Conservation (phyloP, 2,329 filamentous ascomycete genomes). For the Neonectria faginata region DNA sequence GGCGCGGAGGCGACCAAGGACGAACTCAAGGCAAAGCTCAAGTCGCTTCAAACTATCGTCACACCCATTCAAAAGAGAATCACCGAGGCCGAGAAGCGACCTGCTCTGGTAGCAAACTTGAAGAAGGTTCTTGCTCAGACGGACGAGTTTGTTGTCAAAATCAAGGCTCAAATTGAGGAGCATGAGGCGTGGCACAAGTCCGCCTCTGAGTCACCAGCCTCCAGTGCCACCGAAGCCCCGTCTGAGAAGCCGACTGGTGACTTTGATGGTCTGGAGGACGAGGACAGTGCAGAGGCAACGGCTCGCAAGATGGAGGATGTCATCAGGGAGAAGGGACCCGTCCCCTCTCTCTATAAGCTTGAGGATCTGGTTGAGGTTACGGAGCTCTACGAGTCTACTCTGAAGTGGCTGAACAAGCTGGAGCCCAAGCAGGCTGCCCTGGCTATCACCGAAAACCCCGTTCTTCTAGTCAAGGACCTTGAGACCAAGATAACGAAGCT, state of each 20-base stretch:
- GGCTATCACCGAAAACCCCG: conserved; percentile 76
- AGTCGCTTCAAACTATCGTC: conserved; percentile 81
- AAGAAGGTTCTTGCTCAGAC: conserved; percentile 79
- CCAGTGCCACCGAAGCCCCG: conserved; percentile 56
- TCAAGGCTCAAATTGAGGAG: conserved; percentile 77
- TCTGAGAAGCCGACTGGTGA: conserved; percentile 64
- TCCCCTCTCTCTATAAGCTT: conserved; percentile 76
- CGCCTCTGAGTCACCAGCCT: conserved; percentile 59
- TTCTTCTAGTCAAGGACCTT: conserved; percentile 79
- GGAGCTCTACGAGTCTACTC: conserved; percentile 70
- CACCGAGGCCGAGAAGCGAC: conserved; percentile 77
- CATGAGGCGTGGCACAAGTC: conserved; percentile 72
- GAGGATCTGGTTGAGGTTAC: conserved; percentile 78
- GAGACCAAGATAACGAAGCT: conserved; percentile 76
- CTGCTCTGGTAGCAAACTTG: conserved; percentile 74
- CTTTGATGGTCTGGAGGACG: conserved; percentile 84
- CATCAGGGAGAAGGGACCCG: conserved; percentile 61
- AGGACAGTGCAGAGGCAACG: conserved; percentile 58
- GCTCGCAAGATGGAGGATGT: conserved; percentile 59
- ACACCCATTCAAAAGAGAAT: conserved; percentile 81
- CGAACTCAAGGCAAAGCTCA: conserved; percentile 80
- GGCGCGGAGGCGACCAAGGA: conserved; percentile 81
- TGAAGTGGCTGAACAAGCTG: conserved; percentile 81
- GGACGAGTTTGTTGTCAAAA: conserved; percentile 74
- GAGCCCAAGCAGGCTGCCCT: conserved; percentile 78